These are phyloP conservation scores for Pichia sporocuriosa DNA, from an alignment of 805 yeast genomes.

Conservation along the genomic window DNA sequence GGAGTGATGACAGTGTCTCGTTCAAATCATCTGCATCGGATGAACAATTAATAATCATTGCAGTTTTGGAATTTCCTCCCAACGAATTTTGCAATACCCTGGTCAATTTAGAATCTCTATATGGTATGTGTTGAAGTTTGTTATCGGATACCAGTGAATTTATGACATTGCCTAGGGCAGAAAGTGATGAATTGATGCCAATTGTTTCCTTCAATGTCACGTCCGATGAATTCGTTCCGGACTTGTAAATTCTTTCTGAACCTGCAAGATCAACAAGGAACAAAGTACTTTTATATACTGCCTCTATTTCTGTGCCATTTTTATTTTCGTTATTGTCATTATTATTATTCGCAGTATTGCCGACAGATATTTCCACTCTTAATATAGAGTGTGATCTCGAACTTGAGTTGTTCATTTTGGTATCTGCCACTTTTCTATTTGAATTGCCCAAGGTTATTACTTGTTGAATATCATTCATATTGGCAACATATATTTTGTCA, in stretches of 20 bases:
- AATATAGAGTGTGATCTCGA: constrained; percentile 80
- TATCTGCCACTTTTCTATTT: constrained; percentile 43
- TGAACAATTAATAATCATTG: constrained; percentile 68
- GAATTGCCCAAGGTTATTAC: constrained; percentile 54
- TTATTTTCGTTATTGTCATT: no score
- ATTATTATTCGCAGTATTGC: constrained; percentile 43
- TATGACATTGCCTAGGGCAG: constrained; percentile 75
- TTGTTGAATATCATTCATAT: constrained; percentile 49
- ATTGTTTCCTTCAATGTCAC: constrained; percentile 75
- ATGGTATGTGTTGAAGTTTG: constrained; percentile 12
- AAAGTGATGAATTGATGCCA: constrained; percentile 71
- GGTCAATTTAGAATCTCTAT: constrained; percentile 62
- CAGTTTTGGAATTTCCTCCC: constrained; percentile 78
- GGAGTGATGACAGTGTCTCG: constrained; percentile 65
- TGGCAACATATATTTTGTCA: constrained; percentile 51
- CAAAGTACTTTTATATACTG: constrained; percentile 55
- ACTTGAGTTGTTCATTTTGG: constrained; percentile 36
- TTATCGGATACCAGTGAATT: constrained; percentile 66
- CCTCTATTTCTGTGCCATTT: no score
- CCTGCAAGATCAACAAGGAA: constrained; percentile 84
- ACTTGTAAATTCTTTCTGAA: constrained; percentile 47
- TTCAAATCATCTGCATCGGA: constrained; percentile 47
- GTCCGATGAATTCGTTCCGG: constrained; percentile 66
- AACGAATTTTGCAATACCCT: constrained; percentile 71
- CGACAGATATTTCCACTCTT: constrained; percentile 49